Evolutionary conservation across 192 early-diverging fungal species (phyloP), one percentile per base, ranked within the genome.

Genomic region (Thoreauomyces humboldtii): DNA sequence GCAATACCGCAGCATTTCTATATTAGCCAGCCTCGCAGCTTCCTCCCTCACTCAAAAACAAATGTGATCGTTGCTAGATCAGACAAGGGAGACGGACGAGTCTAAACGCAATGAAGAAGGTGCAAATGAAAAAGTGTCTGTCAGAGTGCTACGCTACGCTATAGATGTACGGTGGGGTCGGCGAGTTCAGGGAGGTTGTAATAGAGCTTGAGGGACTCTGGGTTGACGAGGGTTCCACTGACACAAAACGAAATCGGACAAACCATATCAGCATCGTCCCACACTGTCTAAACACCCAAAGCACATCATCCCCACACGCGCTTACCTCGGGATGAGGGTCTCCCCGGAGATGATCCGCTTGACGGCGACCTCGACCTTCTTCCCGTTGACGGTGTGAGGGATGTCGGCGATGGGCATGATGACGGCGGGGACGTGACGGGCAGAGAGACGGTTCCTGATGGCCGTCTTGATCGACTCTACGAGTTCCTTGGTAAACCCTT

Each of bases 321-420:
- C 12, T 50, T 24, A 50, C 47, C 47, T 83, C 31, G 92, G 85
- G n/a, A 87, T 76, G 6, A 94, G 81, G 7, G 77, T 92, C 65
- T 90, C 86, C 7, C 93, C 93, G 4, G 86, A 84, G 25, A 89
- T 69, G 81, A 81, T 96, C 67, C 79, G 73, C 61, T 97, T 98
- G 48, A 98, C 93, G 0, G 94, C 95, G 32, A 98, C 86, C 72
- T 98, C 96, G 11, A 97, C 93, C 75, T 97, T 97, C 67, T 98
- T 98, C 37, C 96, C 94, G 47, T 92, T 97, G 58, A 92, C 79
- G 0, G 96, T 98, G 76, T 97, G 90, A 37, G 96, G 96, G 72
- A 98, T 94, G 47, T 91, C 90, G 4, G 70, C 62, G 50, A 89
- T 87, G 7, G 84, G 77, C 45, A 97, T 76, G 34, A 96, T 81